Percentiles rank a stretch among this genome's conserved stretches.
Conservation (phyloP, 1,284 basidiomycete species). For the Malassezia cuniculi region DNA sequence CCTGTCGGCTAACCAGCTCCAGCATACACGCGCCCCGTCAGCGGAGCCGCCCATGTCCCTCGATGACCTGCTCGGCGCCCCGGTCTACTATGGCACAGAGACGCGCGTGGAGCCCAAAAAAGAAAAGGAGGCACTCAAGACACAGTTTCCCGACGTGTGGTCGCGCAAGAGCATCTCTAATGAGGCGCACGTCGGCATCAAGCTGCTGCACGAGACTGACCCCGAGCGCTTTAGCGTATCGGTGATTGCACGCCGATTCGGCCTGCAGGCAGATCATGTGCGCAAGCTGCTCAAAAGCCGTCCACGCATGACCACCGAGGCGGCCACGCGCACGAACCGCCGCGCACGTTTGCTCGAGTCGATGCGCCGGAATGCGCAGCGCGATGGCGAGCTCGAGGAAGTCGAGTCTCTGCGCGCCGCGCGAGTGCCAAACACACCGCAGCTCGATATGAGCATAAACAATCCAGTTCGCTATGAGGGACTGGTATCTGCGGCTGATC, state of each 20-base stretch:
- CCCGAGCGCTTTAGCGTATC: slow-evolving; percentile 27
- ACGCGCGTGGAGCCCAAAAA: not conserved
- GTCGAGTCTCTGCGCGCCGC: too few relatives aligned
- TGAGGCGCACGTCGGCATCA: slow-evolving; percentile 38
- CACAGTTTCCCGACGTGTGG: slow-evolving; percentile 38
- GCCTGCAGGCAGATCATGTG: slow-evolving; percentile 31
- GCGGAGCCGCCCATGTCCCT: slow-evolving; percentile 8
- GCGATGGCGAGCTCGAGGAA: slow-evolving; percentile 1
- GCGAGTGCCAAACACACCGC: too few relatives aligned
- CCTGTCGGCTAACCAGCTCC: slow-evolving; percentile 11
- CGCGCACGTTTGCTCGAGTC: slow-evolving; percentile 3
- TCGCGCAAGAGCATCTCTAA: slow-evolving; percentile 35
- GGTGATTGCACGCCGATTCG: slow-evolving; percentile 27
- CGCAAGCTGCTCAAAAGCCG: slow-evolving; percentile 28
- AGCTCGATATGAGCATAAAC: slow-evolving; percentile 13
- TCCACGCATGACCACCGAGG: slow-evolving; percentile 5
- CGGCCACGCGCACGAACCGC: slow-evolving; percentile 9
- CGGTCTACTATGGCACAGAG: not conserved
- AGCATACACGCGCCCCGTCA: slow-evolving; percentile 5
- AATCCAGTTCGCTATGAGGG: slow-evolving; percentile 33
- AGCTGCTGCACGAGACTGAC: slow-evolving; percentile 29
- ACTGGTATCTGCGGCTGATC: slow-evolving; percentile 25
- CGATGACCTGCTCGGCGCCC: slow-evolving; percentile 28
- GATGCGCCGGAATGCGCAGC: not conserved
- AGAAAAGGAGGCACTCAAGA: slow-evolving; percentile 26